Evolutionary conservation across 169 alveolate genomes (phyloP).

Genomic region (Cryptosporidium felis): DNA sequence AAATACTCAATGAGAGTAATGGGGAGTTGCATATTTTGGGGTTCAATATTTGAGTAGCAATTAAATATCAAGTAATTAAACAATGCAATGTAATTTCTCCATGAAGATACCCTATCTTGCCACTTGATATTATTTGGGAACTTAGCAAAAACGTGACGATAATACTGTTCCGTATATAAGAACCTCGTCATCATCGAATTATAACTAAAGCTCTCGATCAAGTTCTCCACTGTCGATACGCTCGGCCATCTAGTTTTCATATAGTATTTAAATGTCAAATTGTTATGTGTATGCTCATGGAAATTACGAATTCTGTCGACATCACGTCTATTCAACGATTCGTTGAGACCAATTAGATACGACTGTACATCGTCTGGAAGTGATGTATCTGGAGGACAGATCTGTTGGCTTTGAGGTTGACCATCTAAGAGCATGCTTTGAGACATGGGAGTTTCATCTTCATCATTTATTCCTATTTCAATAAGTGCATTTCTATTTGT

Average conservation of each 20-base stretch:
- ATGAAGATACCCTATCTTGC: conserved; percentile 63
- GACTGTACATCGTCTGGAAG: conserved; percentile 64
- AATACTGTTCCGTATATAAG: conserved; percentile 36
- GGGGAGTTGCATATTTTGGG: neutral
- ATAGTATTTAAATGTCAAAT: conserved; percentile 43
- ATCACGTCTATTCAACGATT: conserved; percentile 32
- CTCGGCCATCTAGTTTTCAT: conserved; percentile 64
- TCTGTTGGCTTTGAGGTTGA: conserved; percentile 12
- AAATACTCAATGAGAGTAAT: conserved; percentile 19
- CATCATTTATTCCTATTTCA: conserved; percentile 39
- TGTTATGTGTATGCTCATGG: neutral
- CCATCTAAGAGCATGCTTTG: conserved; percentile 9
- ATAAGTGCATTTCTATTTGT: conserved; percentile 35
- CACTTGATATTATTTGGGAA: conserved; percentile 60
- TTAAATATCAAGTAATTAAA: conserved; percentile 5
- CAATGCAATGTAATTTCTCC: conserved; percentile 43
- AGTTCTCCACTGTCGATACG: conserved; percentile 20
- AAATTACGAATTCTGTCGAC: conserved; percentile 54
- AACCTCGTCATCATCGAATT: conserved; percentile 2
- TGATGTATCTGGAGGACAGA: neutral
- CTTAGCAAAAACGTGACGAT: conserved; percentile 68
- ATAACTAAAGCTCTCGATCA: conserved; percentile 9
- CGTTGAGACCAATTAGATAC: conserved; percentile 11
- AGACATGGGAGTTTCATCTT: conserved; percentile 29
- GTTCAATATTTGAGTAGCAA: neutral